A percentile compares a stretch with the other conserved stretches of the same genome.
Evolutionary conservation across 257 asterid genomes (phyloP).

Genomic region (Solanum sitiens): DNA sequence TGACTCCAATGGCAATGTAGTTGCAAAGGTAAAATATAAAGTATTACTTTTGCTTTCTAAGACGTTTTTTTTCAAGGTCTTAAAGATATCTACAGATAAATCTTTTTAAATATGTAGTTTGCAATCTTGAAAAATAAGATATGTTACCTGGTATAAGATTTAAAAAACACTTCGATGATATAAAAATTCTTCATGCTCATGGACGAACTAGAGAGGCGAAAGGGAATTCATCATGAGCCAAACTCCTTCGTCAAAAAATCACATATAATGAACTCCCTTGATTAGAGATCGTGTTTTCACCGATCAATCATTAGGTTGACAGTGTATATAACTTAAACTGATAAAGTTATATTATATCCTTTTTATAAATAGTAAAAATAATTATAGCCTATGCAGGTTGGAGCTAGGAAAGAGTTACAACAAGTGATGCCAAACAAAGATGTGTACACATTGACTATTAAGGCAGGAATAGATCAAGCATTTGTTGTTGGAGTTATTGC

Average conservation of each 20-base stretch:
- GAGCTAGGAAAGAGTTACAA: slow-evolving; percentile 38
- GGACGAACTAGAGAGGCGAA: neutral
- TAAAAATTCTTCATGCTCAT: neutral
- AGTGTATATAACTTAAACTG: neutral
- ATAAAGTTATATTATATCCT: neutral
- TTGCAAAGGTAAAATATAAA: slow-evolving; percentile 38
- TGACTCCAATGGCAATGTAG: slow-evolving; percentile 40
- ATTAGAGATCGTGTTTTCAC: neutral
- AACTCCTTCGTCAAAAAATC: neutral
- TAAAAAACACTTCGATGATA: neutral
- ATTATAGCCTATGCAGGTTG: slow-evolving; percentile 31
- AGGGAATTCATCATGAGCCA: neutral
- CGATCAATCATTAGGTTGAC: neutral
- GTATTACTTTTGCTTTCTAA: neutral
- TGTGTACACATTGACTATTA: slow-evolving; percentile 51
- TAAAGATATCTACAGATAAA: neutral
- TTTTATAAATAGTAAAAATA: neutral
- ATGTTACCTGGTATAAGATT: neutral
- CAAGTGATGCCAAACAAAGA: slow-evolving; percentile 42
- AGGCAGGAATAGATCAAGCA: slow-evolving; percentile 78
- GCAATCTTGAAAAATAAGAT: too few species aligned
- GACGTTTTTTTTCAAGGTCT: neutral
- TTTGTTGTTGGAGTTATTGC: slow-evolving; percentile 79
- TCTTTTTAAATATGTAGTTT: too few species aligned
- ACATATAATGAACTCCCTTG: neutral